Percentiles rank a stretch among this genome's conserved stretches.
These are phyloP conservation scores for Arthromyces matolae DNA, from an alignment of 768 basidiomycete genomes.

Conservation along the genomic window DNA sequence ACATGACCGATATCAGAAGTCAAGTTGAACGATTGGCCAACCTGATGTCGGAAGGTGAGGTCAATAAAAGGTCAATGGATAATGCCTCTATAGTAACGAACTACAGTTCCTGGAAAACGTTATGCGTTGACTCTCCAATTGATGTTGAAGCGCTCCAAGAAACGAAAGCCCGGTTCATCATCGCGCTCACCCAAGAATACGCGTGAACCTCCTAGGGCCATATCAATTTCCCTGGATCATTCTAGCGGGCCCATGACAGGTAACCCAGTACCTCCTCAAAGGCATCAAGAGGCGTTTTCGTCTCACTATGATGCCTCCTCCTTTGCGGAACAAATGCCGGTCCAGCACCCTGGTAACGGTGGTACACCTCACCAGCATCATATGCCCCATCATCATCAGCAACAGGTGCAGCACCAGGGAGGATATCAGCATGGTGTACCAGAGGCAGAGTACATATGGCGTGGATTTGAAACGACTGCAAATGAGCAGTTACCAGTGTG, in stretches of 20 bases:
- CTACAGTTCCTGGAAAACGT: constrained; percentile 83
- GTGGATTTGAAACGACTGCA: constrained; percentile 67
- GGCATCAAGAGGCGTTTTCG: constrained; percentile 49
- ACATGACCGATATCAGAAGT: constrained; percentile 66
- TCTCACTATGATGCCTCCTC: constrained; percentile 51
- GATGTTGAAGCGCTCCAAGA: constrained; percentile 78
- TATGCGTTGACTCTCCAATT: constrained; percentile 88
- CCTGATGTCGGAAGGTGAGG: constrained; percentile 76
- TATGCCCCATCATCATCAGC: constrained; percentile 18
- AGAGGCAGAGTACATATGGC: constrained; percentile 70
- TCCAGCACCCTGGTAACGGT: constrained; percentile 15
- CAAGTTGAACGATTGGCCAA: constrained; percentile 76
- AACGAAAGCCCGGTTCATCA: constrained; percentile 49
- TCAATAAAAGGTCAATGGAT: background rate
- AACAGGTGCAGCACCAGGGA: constrained; percentile 26
- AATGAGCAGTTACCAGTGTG: constrained; percentile 80
- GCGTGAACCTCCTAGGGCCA: constrained; percentile 50
- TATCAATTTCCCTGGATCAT: constrained; percentile 45
- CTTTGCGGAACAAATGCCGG: constrained; percentile 30
- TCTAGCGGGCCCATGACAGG: constrained; percentile 23
- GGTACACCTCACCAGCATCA: constrained; percentile 26
- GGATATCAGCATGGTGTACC: constrained; percentile 20
- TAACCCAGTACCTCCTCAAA: constrained; percentile 31
- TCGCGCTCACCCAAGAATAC: constrained; percentile 60
- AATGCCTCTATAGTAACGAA: constrained; percentile 1